A percentile compares a stretch with the other conserved stretches of the same genome.
Conservation (phyloP, 2,329 filamentous ascomycete genomes). For the Xylariaceae sp. region DNA sequence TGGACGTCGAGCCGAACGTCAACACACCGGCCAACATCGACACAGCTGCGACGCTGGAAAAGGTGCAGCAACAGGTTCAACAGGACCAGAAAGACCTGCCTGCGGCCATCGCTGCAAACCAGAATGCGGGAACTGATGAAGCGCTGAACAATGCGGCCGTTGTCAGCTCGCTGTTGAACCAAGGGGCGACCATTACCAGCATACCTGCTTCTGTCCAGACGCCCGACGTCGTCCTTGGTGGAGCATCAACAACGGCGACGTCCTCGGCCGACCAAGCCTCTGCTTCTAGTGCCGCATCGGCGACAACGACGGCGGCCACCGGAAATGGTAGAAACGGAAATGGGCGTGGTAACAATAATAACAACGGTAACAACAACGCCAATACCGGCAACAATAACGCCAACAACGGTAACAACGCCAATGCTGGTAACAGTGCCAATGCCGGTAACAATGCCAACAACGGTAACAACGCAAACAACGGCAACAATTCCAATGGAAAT, state of each 20-base stretch:
- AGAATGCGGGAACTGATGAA: constrained; percentile 42
- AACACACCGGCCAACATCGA: constrained; percentile 50
- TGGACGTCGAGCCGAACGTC: constrained; percentile 44
- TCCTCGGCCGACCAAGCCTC: background rate
- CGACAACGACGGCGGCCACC: constrained; percentile 14
- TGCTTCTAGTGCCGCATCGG: constrained; percentile 10
- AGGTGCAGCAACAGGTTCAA: constrained; percentile 51
- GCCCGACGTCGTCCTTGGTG: constrained; percentile 23
- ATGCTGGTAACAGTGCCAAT: constrained; percentile 14
- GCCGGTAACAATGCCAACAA: constrained; percentile 9
- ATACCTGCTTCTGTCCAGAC: constrained; percentile 40
- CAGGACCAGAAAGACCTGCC: constrained; percentile 55
- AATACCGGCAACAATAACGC: constrained; percentile 12
- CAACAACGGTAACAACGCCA: constrained; percentile 14
- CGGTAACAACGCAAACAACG: constrained; percentile 18
- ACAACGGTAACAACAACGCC: constrained; percentile 6
- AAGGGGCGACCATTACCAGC: constrained; percentile 30
- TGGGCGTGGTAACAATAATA: constrained; percentile 10
- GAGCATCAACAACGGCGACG: constrained; percentile 5
- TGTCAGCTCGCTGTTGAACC: constrained; percentile 42
- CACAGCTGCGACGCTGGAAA: constrained; percentile 49
- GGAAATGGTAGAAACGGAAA: constrained; percentile 12
- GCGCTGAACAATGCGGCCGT: constrained; percentile 40
- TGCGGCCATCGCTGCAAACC: constrained; percentile 49
- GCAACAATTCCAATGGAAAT: constrained; percentile 19